A percentile compares a stretch with the other conserved stretches of the same genome.
phyloP scores from a whole-genome alignment of 345 rosid species.

The Rhizophora mangle region DNA sequence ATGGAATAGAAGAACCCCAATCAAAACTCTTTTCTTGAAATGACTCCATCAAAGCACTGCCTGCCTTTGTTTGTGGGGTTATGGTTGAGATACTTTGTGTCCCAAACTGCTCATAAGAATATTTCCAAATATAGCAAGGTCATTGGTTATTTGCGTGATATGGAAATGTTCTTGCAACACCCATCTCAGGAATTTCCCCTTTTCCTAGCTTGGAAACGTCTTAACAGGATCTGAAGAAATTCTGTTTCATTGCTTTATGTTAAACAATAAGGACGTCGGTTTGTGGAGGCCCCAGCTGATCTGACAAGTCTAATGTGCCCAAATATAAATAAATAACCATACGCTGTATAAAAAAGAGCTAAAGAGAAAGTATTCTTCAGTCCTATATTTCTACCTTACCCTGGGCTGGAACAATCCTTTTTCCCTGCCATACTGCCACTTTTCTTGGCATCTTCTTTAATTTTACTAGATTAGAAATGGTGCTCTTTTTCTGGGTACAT shows the following conservation, averaged over 20 bases:
- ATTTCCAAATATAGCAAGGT: constrained; percentile 2
- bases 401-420: no score
- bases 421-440: no score
- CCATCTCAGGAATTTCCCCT: constrained; percentile 16
- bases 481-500: no score
- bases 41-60: constrained; percentile 29
- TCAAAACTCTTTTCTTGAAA: constrained; percentile 28
- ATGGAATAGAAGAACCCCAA: constrained; percentile 11
- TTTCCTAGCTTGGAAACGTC: constrained; percentile 24
- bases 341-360: no score
- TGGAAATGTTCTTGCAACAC: constrained; percentile 29
- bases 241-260: constrained; percentile 6
- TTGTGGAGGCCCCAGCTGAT: constrained; percentile 15
- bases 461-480: no score
- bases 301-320: background rate
- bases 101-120: background rate
- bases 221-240: constrained; percentile 17
- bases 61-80: constrained; percentile 1
- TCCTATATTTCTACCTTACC: no score
- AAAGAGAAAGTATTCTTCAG: no score
- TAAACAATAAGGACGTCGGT: constrained; percentile 1
- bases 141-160: background rate
- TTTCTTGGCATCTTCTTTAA: no score
- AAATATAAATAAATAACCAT: background rate
- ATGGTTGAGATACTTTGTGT: constrained; percentile 39